Conservation (phyloP, 495 filamentous ascomycete genomes). For the Tuber umbilicatum region DNA sequence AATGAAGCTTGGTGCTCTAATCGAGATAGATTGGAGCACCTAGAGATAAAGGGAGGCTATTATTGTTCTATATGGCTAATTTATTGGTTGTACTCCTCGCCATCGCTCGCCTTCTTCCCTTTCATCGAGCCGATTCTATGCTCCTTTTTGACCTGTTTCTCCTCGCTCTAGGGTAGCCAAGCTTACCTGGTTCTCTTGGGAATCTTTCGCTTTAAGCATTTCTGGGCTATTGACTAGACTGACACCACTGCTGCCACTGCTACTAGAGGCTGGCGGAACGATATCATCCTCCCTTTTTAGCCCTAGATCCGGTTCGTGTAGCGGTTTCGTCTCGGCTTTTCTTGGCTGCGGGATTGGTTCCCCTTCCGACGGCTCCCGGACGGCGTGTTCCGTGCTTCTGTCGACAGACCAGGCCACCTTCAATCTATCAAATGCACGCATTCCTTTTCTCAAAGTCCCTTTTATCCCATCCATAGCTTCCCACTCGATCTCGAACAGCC, state of each 20-base stretch:
- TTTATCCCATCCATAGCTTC: constrained; percentile 55
- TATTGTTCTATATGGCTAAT: background rate
- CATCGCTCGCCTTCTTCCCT: constrained; percentile 32
- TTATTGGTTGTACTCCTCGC: background rate
- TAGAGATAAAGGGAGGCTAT: background rate
- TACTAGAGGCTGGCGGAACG: constrained; percentile 3
- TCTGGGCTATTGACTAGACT: background rate
- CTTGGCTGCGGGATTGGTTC: constrained; percentile 23
- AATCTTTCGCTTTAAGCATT: background rate
- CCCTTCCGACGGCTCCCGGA: constrained; percentile 28
- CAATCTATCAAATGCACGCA: constrained; percentile 70
- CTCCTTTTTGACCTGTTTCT: constrained; percentile 18
- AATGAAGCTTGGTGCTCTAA: background rate
- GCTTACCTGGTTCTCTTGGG: background rate
- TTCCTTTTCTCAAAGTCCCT: constrained; percentile 68
- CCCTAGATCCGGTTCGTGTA: constrained; percentile 21
- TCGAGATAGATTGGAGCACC: background rate
- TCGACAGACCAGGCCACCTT: constrained; percentile 68
- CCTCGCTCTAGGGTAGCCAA: constrained; percentile 1
- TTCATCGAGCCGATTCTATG: constrained; percentile 28
- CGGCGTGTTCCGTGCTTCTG: constrained; percentile 32
- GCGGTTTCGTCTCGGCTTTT: constrained; percentile 21
- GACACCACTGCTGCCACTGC: background rate
- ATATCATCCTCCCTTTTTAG: constrained; percentile 9
- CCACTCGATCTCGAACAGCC: constrained; percentile 57